phyloP scores from a whole-genome alignment of 805 yeast species.

The Pichia sporocuriosa region DNA sequence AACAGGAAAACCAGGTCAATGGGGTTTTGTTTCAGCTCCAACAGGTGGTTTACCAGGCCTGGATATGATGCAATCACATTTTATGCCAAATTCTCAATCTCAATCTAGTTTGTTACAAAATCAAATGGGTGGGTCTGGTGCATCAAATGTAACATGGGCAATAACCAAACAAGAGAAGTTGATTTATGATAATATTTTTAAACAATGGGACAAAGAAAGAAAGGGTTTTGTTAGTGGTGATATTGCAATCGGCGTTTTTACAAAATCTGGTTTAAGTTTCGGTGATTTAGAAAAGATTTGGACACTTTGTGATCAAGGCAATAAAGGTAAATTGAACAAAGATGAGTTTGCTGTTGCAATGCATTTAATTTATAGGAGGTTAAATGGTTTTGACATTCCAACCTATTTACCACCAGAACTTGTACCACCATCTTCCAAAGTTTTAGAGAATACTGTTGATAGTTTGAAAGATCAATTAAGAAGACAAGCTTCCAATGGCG shows the following conservation, averaged over 20 bases:
- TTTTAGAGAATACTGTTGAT: slow-evolving; percentile 63
- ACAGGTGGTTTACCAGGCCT: slow-evolving; percentile 68
- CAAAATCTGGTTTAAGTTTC: slow-evolving; percentile 84
- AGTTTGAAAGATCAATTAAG: slow-evolving; percentile 62
- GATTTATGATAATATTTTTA: slow-evolving; percentile 80
- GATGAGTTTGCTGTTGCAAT: slow-evolving; percentile 95
- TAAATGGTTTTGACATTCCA: slow-evolving; percentile 87
- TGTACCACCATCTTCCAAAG: slow-evolving; percentile 76
- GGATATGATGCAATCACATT: slow-evolving; percentile 59
- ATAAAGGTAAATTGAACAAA: slow-evolving; percentile 74
- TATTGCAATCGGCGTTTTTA: slow-evolving; percentile 77
- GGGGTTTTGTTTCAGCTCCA: slow-evolving; percentile 70
- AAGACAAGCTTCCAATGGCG: slow-evolving; percentile 27
- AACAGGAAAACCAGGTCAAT: slow-evolving; percentile 65
- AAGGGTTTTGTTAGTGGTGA: slow-evolving; percentile 72
- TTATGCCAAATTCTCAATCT: slow-evolving; percentile 45
- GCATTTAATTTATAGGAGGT: slow-evolving; percentile 88
- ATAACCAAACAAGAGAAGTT: slow-evolving; percentile 83
- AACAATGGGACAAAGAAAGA: slow-evolving; percentile 70
- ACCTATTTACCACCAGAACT: slow-evolving; percentile 77
- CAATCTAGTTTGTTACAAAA: slow-evolving; percentile 24
- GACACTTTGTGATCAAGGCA: slow-evolving; percentile 79
- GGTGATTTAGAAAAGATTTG: slow-evolving; percentile 84
- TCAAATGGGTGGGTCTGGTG: slow-evolving; percentile 26
- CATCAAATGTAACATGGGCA: slow-evolving; percentile 65